These are phyloP conservation scores for Dacryopinax spathularia DNA, from an alignment of 768 basidiomycete species.

Conservation along the genomic window DNA sequence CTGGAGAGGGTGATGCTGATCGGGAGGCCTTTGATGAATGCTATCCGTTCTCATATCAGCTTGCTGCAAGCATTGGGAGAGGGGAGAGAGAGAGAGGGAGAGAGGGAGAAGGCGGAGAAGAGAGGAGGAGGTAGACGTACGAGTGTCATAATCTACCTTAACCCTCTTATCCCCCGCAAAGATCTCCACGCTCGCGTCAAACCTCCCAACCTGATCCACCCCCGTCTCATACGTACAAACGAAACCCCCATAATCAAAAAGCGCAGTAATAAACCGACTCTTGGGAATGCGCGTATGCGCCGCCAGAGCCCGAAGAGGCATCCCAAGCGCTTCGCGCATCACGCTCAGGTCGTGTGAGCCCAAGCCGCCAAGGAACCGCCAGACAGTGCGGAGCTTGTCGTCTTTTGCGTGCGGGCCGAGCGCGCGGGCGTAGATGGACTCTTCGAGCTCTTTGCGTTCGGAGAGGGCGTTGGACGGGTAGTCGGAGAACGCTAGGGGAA, in stretches of 20 bases:
- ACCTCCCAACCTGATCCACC: slow-evolving; percentile 15
- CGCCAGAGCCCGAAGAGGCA: slow-evolving; percentile 14
- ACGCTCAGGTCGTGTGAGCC: slow-evolving; percentile 20
- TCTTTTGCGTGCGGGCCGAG: slow-evolving; percentile 10
- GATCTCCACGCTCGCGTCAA: slow-evolving; percentile 23
- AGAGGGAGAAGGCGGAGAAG: no score
- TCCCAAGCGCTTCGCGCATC: slow-evolving; percentile 21
- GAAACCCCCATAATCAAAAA: slow-evolving; percentile 16
- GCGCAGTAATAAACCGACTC: slow-evolving; percentile 9
- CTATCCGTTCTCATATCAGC: slow-evolving; percentile 7
- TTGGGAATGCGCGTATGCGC: neutral
- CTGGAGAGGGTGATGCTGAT: slow-evolving; percentile 16
- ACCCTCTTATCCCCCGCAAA: slow-evolving; percentile 17
- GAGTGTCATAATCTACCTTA: slow-evolving; percentile 16
- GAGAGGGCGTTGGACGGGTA: slow-evolving; percentile 8
- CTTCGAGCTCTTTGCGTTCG: slow-evolving; percentile 6
- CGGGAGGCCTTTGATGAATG: slow-evolving; percentile 22
- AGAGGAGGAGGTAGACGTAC: slow-evolving; percentile 6
- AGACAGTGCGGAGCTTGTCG: slow-evolving; percentile 6
- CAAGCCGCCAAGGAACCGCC: slow-evolving; percentile 16
- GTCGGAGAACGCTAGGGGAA: slow-evolving; percentile 12
- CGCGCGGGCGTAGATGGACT: slow-evolving; percentile 10
- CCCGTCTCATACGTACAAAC: slow-evolving; percentile 20
- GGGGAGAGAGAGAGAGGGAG: neutral
- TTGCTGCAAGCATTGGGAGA: neutral